phyloP scores from a whole-genome alignment of 305 asterid species.

The Salvia sclarea region DNA sequence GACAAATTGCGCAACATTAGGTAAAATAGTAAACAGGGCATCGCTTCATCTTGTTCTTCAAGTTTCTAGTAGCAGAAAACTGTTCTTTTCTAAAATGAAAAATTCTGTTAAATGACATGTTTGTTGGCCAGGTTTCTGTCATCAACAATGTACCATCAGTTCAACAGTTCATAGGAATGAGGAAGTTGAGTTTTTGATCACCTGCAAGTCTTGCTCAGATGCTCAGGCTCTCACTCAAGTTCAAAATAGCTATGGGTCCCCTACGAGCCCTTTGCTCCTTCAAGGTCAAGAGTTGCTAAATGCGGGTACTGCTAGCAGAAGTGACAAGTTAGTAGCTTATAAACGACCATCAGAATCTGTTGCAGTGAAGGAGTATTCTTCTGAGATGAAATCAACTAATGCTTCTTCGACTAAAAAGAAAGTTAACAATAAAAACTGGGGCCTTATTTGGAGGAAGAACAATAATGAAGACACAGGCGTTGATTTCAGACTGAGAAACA shows the following conservation, averaged over 20 bases:
- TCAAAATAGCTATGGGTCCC: conserved; percentile 58
- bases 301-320: conserved; percentile 39
- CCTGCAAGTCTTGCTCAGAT: conserved; percentile 73
- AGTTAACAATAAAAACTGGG: conserved; percentile 61
- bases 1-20: neutral
- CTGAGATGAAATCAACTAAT: conserved; percentile 44
- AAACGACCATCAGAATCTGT: conserved; percentile 50
- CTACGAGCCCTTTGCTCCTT: conserved; percentile 80
- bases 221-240: conserved; percentile 40
- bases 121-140: conserved; percentile 73
- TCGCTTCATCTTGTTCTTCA: conserved; percentile 16
- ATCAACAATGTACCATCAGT: conserved; percentile 62
- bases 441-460: conserved; percentile 78
- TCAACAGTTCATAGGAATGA: conserved; percentile 47
- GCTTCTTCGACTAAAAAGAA: conserved; percentile 46
- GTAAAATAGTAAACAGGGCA: too few relatives aligned
- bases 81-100: conserved; percentile 4
- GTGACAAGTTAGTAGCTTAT: conserved; percentile 38
- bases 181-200: conserved; percentile 50
- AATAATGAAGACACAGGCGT: conserved; percentile 46
- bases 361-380: conserved; percentile 36
- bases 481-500: conserved; percentile 64
- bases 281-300: conserved; percentile 58
- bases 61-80: conserved; percentile 17
- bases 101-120: conserved; percentile 20